Evolutionary conservation across 2,329 filamentous ascomycete species (phyloP).

Genomic region (Claviceps cyperi): DNA sequence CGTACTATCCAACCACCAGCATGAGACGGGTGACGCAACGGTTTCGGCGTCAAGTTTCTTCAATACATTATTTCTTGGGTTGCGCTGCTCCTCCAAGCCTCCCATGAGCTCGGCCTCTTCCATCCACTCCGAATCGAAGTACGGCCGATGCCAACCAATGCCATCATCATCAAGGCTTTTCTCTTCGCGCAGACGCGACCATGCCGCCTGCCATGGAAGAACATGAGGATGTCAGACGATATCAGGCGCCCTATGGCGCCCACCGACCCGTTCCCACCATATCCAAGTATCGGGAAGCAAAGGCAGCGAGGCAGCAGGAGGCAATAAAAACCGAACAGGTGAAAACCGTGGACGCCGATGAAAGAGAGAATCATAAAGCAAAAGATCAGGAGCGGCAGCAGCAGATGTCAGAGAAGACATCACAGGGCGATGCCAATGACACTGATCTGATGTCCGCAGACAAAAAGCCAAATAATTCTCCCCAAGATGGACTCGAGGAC

Average conservation of each 20-base stretch:
- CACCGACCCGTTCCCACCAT: conserved; percentile 33
- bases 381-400: not conserved
- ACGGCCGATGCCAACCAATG: not conserved
- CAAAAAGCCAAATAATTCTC: conserved; percentile 6
- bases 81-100: not conserved
- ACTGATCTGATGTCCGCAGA: conserved; percentile 5
- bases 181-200: conserved; percentile 5
- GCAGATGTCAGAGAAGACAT: not conserved
- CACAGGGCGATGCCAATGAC: conserved; percentile 1
- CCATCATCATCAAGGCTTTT: not conserved
- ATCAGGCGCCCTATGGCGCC: conserved; percentile 27
- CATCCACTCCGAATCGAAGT: too few relatives aligned
- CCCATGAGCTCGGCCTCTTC: not conserved
- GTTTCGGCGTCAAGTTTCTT: not conserved
- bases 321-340: conserved; percentile 19
- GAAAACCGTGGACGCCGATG: conserved; percentile 1
- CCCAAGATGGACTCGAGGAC: conserved; percentile 14
- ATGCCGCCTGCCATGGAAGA: conserved; percentile 24
- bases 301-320: conserved; percentile 27
- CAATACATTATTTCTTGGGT: not conserved
- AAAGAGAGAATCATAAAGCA: not conserved
- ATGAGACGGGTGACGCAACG: not conserved
- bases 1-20: not conserved
- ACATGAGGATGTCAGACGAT: conserved; percentile 22
- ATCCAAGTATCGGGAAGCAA: conserved; percentile 32